Evolutionary conservation across 768 basidiomycete genomes (phyloP), one percentile per base, ranked within the genome.

Genomic region (Pleurotus pulmonarius): DNA sequence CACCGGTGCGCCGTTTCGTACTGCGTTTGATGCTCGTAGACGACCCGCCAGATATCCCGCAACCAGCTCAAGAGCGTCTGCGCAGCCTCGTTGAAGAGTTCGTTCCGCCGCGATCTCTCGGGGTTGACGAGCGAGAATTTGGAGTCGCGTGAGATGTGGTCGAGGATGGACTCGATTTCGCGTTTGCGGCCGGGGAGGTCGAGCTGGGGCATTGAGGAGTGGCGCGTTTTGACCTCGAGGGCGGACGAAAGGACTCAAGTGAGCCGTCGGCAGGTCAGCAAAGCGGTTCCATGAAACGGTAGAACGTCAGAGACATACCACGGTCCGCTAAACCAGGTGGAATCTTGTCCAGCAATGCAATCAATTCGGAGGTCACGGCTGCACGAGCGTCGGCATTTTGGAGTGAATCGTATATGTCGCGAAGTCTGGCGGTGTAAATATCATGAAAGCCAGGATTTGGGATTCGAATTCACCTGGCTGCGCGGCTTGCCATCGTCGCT

Each of bases 41-140:
- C 80, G 29, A 77, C 73, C 53, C 65, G 73, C 87, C 87, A 89
- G 37, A 88, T 80, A 59, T 83, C 78, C 63, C 74, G 81, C 47
- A 88, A 63, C 86, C 86, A 88, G n/a, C 63, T 63, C 0, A 78
- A 69, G 20, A 88, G 65, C 60, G 74, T 83, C 46, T 82, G 76
- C 7, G 86, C 69, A 5, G 80, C 75, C 64, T 88, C 85, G 20
- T 70, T 60, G 12, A 87, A 62, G 1, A 88, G 72, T 58, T 85
- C 83, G 16, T 81, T 78, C 25, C 77, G 74, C 58, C 72, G 76
- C 1, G 83, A 83, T 26, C 73, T 71, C 49, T 85, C 85, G 6
- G 18, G 13, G 51, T 74, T 79, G 59, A 83, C 69, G 56, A 81
- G 69, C 1, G 80, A 70, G 3, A 76, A 68, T 59, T 86, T 86